Conservation (phyloP, 768 basidiomycete genomes). For the Mycena galopus region DNA sequence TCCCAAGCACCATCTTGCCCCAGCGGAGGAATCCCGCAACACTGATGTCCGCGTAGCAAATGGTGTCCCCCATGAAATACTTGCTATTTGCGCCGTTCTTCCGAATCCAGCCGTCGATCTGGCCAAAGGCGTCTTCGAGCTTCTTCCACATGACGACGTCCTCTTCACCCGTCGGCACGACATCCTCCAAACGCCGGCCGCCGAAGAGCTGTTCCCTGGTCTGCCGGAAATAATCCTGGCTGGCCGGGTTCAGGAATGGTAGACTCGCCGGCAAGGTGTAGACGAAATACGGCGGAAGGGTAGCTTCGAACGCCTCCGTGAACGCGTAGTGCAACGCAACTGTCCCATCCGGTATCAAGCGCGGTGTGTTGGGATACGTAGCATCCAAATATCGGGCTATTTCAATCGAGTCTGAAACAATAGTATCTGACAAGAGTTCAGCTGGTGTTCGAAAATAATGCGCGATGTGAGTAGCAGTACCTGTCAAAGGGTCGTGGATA, state of each 20-base stretch:
- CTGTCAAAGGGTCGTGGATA: constrained; percentile 62
- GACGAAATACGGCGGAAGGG: constrained; percentile 28
- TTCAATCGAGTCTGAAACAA: constrained; percentile 56
- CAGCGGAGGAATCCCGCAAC: constrained; percentile 25
- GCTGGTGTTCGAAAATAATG: background rate
- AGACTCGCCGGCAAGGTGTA: constrained; percentile 40
- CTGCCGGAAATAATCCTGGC: constrained; percentile 54
- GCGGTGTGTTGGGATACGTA: constrained; percentile 56
- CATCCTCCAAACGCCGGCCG: constrained; percentile 49
- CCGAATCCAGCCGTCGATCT: constrained; percentile 45
- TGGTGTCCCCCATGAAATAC: constrained; percentile 51
- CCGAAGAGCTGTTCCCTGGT: constrained; percentile 49
- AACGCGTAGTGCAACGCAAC: constrained; percentile 54
- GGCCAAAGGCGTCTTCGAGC: constrained; percentile 48
- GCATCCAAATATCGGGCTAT: constrained; percentile 67
- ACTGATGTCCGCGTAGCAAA: constrained; percentile 29
- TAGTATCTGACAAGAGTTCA: constrained; percentile 19
- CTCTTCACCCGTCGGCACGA: constrained; percentile 42
- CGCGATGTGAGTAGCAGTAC: background rate
- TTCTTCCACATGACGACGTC: constrained; percentile 53
- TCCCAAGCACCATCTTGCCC: constrained; percentile 16
- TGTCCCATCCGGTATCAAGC: constrained; percentile 53
- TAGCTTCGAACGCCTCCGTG: constrained; percentile 32
- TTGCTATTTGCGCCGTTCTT: constrained; percentile 44
- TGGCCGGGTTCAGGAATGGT: constrained; percentile 48